Conservation (phyloP, 371 early-diverging fungal genomes). For the Mortierella sp. region DNA sequence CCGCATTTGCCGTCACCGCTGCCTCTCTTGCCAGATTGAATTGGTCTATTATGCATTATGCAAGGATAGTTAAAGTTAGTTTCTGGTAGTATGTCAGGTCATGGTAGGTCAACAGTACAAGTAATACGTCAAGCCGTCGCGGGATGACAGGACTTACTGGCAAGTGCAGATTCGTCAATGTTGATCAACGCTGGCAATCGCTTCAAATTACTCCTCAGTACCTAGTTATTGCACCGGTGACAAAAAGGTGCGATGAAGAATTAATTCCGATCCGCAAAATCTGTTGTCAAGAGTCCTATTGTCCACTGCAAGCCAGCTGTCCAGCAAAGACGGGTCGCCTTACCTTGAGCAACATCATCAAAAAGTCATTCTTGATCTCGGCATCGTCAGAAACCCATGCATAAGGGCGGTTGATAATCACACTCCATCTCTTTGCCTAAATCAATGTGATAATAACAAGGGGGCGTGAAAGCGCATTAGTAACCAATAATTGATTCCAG, state of each 20-base stretch:
- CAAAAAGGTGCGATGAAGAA: not conserved
- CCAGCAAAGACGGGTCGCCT: too few relatives aligned
- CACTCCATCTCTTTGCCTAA: conserved; percentile 51
- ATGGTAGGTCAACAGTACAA: not conserved
- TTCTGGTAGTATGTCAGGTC: not conserved
- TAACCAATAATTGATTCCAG: not conserved
- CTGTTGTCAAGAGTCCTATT: too few relatives aligned
- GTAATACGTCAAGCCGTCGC: not conserved
- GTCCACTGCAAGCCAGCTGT: too few relatives aligned
- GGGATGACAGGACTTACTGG: conserved; percentile 29
- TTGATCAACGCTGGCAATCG: conserved; percentile 49
- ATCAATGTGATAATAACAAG: not conserved
- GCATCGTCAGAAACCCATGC: conserved; percentile 51
- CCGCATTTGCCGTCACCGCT: not conserved
- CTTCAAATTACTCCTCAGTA: conserved; percentile 53
- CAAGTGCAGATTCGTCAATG: conserved; percentile 52
- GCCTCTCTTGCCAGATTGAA: conserved; percentile 49
- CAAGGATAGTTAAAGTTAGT: not conserved
- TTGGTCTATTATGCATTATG: conserved; percentile 25
- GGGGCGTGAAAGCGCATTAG: not conserved
- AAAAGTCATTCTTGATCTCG: conserved; percentile 51
- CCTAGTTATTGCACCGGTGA: conserved; percentile 12
- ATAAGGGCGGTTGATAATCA: conserved; percentile 50
- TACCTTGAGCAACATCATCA: conserved; percentile 58
- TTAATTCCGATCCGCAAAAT: not conserved